These are phyloP conservation scores for Vitis amurensis DNA, from an alignment of 164 flowering plant genomes.

Conservation along the genomic window DNA sequence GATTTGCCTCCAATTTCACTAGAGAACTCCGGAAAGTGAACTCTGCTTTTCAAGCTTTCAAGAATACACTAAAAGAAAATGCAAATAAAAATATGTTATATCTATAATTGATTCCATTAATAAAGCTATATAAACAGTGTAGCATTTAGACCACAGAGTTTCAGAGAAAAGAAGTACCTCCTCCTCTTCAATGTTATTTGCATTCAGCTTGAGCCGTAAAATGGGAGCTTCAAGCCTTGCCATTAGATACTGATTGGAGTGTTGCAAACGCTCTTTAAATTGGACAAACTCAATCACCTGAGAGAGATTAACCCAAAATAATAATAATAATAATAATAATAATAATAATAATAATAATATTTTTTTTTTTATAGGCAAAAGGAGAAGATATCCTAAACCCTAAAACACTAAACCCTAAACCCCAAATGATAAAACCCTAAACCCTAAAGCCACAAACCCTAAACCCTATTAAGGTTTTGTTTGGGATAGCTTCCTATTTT, in stretches of 20 bases:
- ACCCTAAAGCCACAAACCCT: no score
- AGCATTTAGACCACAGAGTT: background rate
- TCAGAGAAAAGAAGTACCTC: constrained; percentile 49
- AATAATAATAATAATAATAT: background rate
- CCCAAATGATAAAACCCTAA: no score
- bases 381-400: no score
- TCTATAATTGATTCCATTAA: background rate
- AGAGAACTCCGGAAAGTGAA: constrained; percentile 59
- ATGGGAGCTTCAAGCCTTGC: constrained; percentile 70
- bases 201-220: constrained; percentile 74
- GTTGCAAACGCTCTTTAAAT: constrained; percentile 74
- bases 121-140: background rate
- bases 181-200: constrained; percentile 66
- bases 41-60: constrained; percentile 53
- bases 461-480: no score
- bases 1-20: constrained; percentile 55
- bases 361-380: background rate
- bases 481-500: no score
- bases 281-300: constrained; percentile 95
- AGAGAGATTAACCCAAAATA: constrained; percentile 8
- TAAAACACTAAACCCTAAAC: no score
- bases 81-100: background rate
- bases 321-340: background rate
- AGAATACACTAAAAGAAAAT: constrained; percentile 51
- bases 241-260: constrained; percentile 68